A percentile compares a stretch with the other conserved stretches of the same genome.
Evolutionary conservation across 1,284 basidiomycete genomes (phyloP).

Genomic region (Puccinia novopanici): DNA sequence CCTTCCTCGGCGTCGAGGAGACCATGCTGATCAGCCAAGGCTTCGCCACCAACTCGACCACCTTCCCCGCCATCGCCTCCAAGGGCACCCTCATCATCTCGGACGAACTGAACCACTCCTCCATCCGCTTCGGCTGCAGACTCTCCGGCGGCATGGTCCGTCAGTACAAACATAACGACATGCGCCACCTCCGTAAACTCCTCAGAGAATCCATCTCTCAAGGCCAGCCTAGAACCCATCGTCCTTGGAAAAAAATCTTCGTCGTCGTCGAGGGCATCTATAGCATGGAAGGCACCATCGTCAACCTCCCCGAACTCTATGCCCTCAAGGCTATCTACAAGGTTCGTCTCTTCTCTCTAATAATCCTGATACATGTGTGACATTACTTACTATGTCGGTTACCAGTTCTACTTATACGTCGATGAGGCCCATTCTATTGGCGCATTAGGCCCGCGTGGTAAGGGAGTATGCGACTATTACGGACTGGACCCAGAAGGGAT

Average conservation of each 20-base stretch:
- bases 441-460: constrained; percentile 87
- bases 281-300: constrained; percentile 60
- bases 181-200: constrained; percentile 56
- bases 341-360: constrained; percentile 63
- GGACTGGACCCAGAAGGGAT: constrained; percentile 76
- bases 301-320: constrained; percentile 65
- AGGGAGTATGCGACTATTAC: constrained; percentile 95
- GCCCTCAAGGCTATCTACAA: constrained; percentile 94
- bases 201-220: constrained; percentile 59
- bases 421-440: constrained; percentile 98
- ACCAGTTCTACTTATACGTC: constrained; percentile 88
- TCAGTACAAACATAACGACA: constrained; percentile 59
- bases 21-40: constrained; percentile 92
- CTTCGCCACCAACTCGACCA: constrained; percentile 87
- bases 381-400: too few relatives aligned
- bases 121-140: constrained; percentile 59
- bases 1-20: constrained; percentile 86
- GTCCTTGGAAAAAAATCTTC: constrained; percentile 60
- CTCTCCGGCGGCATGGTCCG: constrained; percentile 59
- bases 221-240: constrained; percentile 59
- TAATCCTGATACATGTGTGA: too few relatives aligned
- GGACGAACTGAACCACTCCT: constrained; percentile 60
- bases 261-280: constrained; percentile 59
- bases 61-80: constrained; percentile 58
- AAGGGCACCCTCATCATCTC: constrained; percentile 59